Evolutionary conservation across 768 basidiomycete species (phyloP), one percentile per base, ranked within the genome.

Genomic region (Dioszegia hungarica): DNA sequence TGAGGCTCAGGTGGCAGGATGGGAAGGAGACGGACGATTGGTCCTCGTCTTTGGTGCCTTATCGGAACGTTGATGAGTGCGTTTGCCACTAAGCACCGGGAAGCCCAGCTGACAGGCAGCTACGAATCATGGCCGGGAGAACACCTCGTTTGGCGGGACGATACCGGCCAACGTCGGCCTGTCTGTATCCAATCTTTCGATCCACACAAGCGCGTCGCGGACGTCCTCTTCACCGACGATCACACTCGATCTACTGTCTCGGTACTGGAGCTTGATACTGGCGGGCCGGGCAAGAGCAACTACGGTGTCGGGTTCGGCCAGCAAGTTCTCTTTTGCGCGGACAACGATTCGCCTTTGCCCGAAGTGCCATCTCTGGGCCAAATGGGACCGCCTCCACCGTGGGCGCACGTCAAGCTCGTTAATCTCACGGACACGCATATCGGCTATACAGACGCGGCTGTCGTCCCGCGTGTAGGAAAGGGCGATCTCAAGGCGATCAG

Each of bases 41-140:
- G 41, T 81, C 89, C 22, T 82, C 80, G 10, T 81, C 84, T 20
- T 77, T 93, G 19, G 84, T 92, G 39, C 90, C 90, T 2, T 87
- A 93, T 70, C 73, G 87, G 49, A 89, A 89, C 59, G 83, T 90
- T 10, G 92, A 94, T 73, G 92, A 95, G 76, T 89, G 88, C 72
- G 92, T 62, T 19, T 28, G 28, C 37, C 25, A 25, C 8, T 46
- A 1, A 11, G 20, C n/a, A 8, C 19, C 22, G 44, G 88, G n/a
- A n/a, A n/a, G n/a, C n/a, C n/a, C n/a, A n/a, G 63, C 67, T 59
- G 41, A 45, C 56, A n/a, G n/a, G 11, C 39, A 67, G 69, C 46
- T 67, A 67, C 39, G 66, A 67, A 34, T 38, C 59, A 3, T 72
- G 64, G 90, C 92, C 92, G 5, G 92, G 92, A 17, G 90, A 97